These are phyloP conservation scores for Zasmidium cellare DNA, from an alignment of 2,329 filamentous ascomycete species.

Conservation along the genomic window DNA sequence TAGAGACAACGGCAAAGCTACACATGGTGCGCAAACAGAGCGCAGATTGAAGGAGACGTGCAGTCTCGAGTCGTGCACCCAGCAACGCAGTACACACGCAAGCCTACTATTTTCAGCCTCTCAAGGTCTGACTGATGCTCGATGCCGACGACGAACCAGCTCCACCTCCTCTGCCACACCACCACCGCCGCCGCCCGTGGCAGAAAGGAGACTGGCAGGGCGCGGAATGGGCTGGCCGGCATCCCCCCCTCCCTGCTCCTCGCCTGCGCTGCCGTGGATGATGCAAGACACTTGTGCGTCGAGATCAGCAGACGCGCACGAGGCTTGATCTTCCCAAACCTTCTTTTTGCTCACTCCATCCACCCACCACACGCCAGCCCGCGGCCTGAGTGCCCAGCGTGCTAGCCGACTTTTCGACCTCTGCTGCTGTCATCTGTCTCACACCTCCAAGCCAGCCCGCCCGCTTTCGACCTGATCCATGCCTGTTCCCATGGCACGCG, in stretches of 20 bases:
- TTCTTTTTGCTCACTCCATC: neutral
- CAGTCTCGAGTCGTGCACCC: neutral
- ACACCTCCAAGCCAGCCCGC: neutral
- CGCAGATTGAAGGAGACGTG: too few species aligned
- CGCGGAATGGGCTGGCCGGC: neutral
- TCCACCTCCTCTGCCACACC: too few species aligned
- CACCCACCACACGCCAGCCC: neutral
- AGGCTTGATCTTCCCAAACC: neutral
- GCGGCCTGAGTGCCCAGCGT: neutral
- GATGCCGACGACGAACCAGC: neutral
- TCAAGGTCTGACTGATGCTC: neutral
- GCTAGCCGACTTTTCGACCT: neutral
- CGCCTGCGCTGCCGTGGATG: neutral
- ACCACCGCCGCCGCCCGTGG: too few species aligned
- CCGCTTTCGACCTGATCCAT: neutral
- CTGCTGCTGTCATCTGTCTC: neutral
- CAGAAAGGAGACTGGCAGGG: neutral
- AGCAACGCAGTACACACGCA: neutral
- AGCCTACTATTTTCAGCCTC: neutral
- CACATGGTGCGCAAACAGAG: too few species aligned
- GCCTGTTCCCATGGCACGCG: constrained; percentile 11
- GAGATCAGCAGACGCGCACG: neutral
- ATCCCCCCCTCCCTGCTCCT: neutral
- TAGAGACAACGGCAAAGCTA: too few species aligned
- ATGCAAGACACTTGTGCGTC: neutral